Evolutionary conservation across 2,329 filamentous ascomycete genomes (phyloP).

Genomic region (Fusarium sp.): DNA sequence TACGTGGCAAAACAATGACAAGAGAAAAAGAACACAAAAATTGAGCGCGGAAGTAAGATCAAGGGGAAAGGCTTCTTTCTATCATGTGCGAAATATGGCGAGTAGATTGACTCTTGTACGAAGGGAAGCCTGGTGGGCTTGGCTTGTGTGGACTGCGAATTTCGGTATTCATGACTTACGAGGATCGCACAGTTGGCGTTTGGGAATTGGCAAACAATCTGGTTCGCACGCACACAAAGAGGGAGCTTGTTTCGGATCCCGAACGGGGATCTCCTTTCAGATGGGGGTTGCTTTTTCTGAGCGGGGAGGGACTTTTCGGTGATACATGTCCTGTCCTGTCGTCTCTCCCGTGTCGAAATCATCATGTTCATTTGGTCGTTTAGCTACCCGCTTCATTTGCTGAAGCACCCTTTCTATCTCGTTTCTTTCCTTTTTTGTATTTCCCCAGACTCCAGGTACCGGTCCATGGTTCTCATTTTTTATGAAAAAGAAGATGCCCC

Average conservation of each 20-base stretch:
- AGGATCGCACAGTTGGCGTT: constrained; percentile 47
- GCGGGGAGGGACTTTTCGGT: constrained; percentile 12
- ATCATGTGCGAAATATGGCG: constrained; percentile 17
- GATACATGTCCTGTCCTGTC: constrained; percentile 9
- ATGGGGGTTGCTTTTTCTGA: constrained; percentile 1
- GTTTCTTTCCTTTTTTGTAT: constrained; percentile 13
- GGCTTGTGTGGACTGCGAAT: constrained; percentile 34
- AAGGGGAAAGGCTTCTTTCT: not conserved
- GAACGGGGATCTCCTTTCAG: constrained; percentile 37
- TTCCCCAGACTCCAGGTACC: constrained; percentile 7
- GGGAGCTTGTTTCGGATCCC: constrained; percentile 39
- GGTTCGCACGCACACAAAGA: constrained; percentile 36
- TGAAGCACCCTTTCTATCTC: constrained; percentile 30
- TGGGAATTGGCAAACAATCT: constrained; percentile 44
- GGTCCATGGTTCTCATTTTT: constrained; percentile 6
- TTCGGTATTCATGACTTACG: constrained; percentile 45
- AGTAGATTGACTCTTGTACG: constrained; percentile 22
- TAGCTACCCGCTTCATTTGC: constrained; percentile 34
- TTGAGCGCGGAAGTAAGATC: constrained; percentile 7
- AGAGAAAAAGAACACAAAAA: not conserved
- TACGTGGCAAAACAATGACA: constrained; percentile 6
- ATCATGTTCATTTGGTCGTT: constrained; percentile 42
- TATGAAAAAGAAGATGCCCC: constrained; percentile 1
- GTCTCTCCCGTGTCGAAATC: constrained; percentile 25
- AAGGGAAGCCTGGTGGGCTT: constrained; percentile 35